A percentile compares a stretch with the other conserved stretches of the same genome.
Evolutionary conservation across 306 rosid genomes (phyloP).

Genomic region (Prunus dulcis): DNA sequence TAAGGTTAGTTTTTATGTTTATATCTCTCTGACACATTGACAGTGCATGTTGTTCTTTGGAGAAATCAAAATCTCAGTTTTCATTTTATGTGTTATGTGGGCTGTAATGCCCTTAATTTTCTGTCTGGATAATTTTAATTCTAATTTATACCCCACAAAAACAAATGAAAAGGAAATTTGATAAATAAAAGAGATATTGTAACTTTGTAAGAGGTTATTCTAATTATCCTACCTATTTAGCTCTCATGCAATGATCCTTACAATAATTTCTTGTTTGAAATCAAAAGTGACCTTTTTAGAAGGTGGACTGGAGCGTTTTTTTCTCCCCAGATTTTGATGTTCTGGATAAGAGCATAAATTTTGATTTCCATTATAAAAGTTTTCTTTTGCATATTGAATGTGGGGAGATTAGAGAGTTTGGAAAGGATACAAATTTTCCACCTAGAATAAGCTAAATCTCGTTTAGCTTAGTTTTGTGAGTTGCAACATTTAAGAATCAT

Average conservation of each 20-base stretch:
- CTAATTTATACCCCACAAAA: neutral
- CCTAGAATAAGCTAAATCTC: too few relatives aligned
- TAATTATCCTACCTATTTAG: neutral
- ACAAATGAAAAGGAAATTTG: neutral
- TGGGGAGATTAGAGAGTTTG: too few relatives aligned
- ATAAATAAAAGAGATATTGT: neutral
- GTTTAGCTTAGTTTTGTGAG: too few relatives aligned
- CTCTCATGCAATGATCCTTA: neutral
- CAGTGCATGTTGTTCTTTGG: neutral
- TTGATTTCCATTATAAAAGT: too few relatives aligned
- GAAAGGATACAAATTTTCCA: too few relatives aligned
- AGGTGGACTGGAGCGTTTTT: neutral
- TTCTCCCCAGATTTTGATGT: too few relatives aligned
- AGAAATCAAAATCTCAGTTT: neutral
- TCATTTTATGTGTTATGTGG: neutral
- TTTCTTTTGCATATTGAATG: too few relatives aligned
- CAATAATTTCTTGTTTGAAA: neutral
- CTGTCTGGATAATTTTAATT: neutral
- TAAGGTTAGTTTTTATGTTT: slow-evolving; percentile 46
- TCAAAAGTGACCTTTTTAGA: neutral
- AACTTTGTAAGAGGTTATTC: neutral
- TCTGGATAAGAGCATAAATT: too few relatives aligned
- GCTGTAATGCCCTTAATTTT: neutral
- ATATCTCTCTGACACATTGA: neutral
- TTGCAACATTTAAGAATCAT: too few relatives aligned